These are phyloP conservation scores for Kernera saxatilis DNA, from an alignment of 345 rosid genomes.

Conservation along the genomic window DNA sequence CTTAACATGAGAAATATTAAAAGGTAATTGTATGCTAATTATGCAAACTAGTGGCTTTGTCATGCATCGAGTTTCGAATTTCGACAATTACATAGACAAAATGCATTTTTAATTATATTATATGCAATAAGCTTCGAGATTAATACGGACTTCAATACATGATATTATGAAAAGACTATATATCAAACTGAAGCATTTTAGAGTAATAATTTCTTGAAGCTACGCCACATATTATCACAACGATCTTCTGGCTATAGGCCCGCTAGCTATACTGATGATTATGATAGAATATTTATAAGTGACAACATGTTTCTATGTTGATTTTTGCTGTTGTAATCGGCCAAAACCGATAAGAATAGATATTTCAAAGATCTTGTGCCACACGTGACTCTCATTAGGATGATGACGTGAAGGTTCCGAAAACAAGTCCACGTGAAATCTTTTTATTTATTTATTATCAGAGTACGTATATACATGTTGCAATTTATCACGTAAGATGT, in stretches of 20 bases:
- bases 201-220: neutral
- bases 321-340: conserved; percentile 1
- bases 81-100: neutral
- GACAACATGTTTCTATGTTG: neutral
- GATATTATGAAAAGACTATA: neutral
- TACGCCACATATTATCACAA: neutral
- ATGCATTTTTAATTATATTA: neutral
- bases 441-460: neutral
- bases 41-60: neutral
- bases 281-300: neutral
- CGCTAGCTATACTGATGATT: neutral
- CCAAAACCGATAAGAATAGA: conserved; percentile 1
- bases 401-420: conserved; percentile 27
- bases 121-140: neutral
- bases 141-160: neutral
- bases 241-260: neutral
- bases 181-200: neutral
- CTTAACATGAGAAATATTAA: neutral
- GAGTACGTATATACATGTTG: neutral
- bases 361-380: conserved; percentile 13
- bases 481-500: conserved; percentile 1
- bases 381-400: conserved; percentile 29
- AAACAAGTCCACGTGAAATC: conserved; percentile 27
- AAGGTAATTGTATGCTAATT: neutral
- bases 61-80: neutral